These are phyloP conservation scores for Arabidopsis lyrata DNA, from an alignment of 441 rosid genomes.

Conservation along the genomic window DNA sequence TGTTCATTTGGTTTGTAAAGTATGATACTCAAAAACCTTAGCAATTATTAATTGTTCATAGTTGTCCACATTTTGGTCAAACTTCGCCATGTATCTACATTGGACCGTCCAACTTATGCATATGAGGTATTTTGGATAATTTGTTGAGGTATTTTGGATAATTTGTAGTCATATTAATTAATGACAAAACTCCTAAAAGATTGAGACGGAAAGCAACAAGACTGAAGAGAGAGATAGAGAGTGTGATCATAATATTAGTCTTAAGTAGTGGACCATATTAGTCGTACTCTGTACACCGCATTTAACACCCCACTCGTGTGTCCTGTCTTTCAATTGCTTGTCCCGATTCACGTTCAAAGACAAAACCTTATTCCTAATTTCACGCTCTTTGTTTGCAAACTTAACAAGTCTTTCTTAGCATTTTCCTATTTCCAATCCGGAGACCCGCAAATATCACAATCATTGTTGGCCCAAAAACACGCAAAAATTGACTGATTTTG, in stretches of 20 bases:
- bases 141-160: slow-evolving; percentile 21
- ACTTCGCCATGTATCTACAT: neutral
- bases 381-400: slow-evolving; percentile 39
- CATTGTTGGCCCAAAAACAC: slow-evolving; percentile 26
- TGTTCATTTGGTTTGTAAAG: slow-evolving; percentile 1
- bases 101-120: slow-evolving; percentile 31
- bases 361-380: slow-evolving; percentile 40
- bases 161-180: slow-evolving; percentile 23
- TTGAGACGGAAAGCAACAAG: slow-evolving; percentile 42
- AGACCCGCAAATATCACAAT: slow-evolving; percentile 19
- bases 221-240: slow-evolving; percentile 12
- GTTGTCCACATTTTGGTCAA: slow-evolving; percentile 17
- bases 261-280: slow-evolving; percentile 26
- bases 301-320: slow-evolving; percentile 50
- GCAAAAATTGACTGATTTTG: neutral
- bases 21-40: neutral
- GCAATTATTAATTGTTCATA: slow-evolving; percentile 15
- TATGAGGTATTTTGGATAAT: slow-evolving; percentile 9
- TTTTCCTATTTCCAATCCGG: slow-evolving; percentile 5
- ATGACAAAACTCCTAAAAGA: slow-evolving; percentile 39
- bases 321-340: slow-evolving; percentile 42
- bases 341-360: slow-evolving; percentile 39
- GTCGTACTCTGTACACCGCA: slow-evolving; percentile 40
- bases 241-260: slow-evolving; percentile 15
- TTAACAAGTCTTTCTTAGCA: slow-evolving; percentile 7